Base-by-base conservation (phyloP, 129 eudicot species). In the Centaurea solstitialis region DNA sequence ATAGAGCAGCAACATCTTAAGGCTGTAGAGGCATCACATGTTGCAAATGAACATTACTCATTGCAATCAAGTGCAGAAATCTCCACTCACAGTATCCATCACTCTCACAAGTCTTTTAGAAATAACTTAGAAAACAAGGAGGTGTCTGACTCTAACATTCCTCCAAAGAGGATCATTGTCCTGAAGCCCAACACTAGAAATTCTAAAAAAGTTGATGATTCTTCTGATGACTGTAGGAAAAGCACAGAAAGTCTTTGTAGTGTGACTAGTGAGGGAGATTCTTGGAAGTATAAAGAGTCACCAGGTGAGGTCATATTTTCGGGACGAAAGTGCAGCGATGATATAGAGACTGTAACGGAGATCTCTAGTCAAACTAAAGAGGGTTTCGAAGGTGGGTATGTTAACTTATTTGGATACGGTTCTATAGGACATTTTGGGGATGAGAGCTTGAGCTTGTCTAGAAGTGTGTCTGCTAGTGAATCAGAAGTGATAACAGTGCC, bases 21-120 rank as follows among this genome's bases (percentile, higher is more conserved):
- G 81, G 88, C 77, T 83, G 92, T 89, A 11, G 90, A 86, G 79
- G 87, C 91, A 70, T 82, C 89, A 13, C 83, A 87, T 74, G 81
- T 71, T 23, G 72, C 24, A 8, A 65, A 73, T 74, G 65, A 70
- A 4, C 82, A 80, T 23, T 62, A 73, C 66, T 74, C 87, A 2
- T 80, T 84, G 59, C 82, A 77, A 68, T 64, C 81, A 81, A 68
- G 38, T 26, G 68, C 75, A 77, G 79, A 68, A 72, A 73, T 40
- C 15, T 82, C 81, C 59, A 85, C 72, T 62, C 82, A 71, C 67
- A 43, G 72, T 47, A 9, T 81, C 68, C 73, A 41, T 61, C 28
- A 70, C 38, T 76, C 83, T 73, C 79, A 38, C 28, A 65, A 64
- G 72, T 45, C 80, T 23, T 73, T 82, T 22, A 53, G 64, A 61